These are phyloP conservation scores for Verticillium nonalfalfae DNA, from an alignment of 2,329 filamentous ascomycete genomes.

Conservation along the genomic window DNA sequence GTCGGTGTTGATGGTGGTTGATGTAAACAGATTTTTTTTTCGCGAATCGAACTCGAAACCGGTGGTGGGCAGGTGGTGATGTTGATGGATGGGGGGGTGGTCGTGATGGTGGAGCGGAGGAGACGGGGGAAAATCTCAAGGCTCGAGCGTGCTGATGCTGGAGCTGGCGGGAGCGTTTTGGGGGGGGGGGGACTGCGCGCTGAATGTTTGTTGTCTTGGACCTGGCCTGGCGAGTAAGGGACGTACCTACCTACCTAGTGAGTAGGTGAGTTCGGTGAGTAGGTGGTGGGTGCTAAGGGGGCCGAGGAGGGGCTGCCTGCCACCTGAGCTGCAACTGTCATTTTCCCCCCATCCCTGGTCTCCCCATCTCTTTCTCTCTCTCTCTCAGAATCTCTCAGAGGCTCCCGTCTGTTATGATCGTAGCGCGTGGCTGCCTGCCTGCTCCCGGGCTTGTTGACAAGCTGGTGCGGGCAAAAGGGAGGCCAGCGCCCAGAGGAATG, in stretches of 20 bases:
- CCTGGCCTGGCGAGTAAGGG: too few species aligned
- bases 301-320: not conserved
- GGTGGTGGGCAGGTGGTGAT: not conserved
- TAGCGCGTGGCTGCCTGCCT: slow-evolving; percentile 4
- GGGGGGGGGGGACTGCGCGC: not conserved
- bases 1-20: slow-evolving; percentile 8
- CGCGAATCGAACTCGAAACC: not conserved
- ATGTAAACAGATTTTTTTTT: slow-evolving; percentile 7
- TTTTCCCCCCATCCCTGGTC: not conserved
- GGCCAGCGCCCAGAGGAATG: slow-evolving; percentile 3
- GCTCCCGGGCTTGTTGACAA: slow-evolving; percentile 4
- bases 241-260: too few species aligned
- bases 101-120: not conserved
- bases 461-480: slow-evolving; percentile 1
- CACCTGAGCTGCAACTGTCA: not conserved
- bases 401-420: slow-evolving; percentile 9
- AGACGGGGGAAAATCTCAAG: not conserved
- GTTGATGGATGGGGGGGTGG: not conserved
- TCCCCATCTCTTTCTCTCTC: not conserved
- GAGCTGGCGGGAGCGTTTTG: not conserved
- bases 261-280: too few species aligned
- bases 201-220: not conserved
- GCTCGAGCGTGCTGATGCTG: not conserved
- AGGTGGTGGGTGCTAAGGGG: slow-evolving; percentile 4
- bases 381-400: too few species aligned